Evolutionary conservation across 768 basidiomycete genomes (phyloP), one percentile per base, ranked within the genome.

Genomic region (Kwoniella europaea): DNA sequence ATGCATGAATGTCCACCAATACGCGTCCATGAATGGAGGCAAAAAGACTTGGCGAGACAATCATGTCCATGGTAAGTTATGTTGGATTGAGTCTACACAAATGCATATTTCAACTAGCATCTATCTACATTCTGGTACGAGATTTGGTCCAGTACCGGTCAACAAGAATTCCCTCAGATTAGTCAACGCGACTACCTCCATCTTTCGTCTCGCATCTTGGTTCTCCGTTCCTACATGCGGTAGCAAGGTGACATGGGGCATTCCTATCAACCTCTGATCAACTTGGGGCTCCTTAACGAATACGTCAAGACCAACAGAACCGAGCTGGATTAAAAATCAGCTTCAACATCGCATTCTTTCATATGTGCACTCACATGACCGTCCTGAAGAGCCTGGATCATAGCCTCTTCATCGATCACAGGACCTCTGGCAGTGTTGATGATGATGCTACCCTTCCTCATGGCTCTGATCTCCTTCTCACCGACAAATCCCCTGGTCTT

Each of bases 401-500:
- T 65, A 5, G 41, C 27, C 15, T 56, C 35, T 29, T 94, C 93
- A 73, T 95, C 91, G 46, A 96, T 87, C 42, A 95, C 88, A 79
- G 91, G 93, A 20, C 94, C 94, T n/a, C 93, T 86, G 22, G 92
- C 92, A 2, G 92, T 93, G 82, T 93, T 93, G 72, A 93, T 87
- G 75, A 93, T 88, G 70, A 93, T 86, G 1, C 88, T 87, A 10
- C 91, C 90, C 53, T 86, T 88, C 84, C 90, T 93, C 85, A 94
- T 84, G 69, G 86, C 85, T 61, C 90, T 84, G 65, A 94, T 92
- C 87, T 88, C 88, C 75, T 87, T 88, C 82, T 92, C 91, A 10
- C 88, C 89, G 0, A 94, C 88, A 13, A 92, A 82, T 1, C 89
- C 88, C 41, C 88, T 87, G 10, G 92, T 95, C 15, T 27, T 85